Base-by-base conservation (phyloP, 345 rosid species). In the Melaleuca quinquenervia region DNA sequence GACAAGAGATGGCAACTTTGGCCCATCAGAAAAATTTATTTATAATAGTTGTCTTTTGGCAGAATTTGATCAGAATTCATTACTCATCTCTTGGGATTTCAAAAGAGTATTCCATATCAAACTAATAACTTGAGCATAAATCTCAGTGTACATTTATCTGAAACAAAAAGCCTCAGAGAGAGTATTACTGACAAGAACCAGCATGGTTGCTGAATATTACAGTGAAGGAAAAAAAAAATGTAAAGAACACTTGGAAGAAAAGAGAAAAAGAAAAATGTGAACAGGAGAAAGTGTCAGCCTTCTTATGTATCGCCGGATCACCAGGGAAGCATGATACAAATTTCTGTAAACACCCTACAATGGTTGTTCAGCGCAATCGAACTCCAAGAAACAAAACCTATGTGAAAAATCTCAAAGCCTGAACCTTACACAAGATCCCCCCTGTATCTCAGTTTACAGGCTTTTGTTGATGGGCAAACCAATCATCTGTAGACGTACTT, bases 401-500 rank as follows among this genome's bases (percentile, higher is more conserved):
- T 70, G 48, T 36, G 48, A 70, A 70, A 64, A 70, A 70, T 70
- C 44, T 70, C 14, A 70, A 41, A 70, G 80, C 80, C 48, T 70
- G 80, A 70, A 20, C 48, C 80, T 70, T 70, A 48, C 80, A 18
- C 48, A 36, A 70, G 80, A 70, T 36, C 20, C 24, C 80, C 78
- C 14, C 80, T 36, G 48, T 36, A 70, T 70, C 80, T 70, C 48
- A 7, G 36, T 10, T 70, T 70, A 18, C 14, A 6, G 80, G 80
- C 80, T 70, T 70, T 70, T 12, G 4, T 70, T 32, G 80, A 70
- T 32, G 80, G 80, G 85, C 88, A 80, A 86, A 88, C 88, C 88
- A 85, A 90, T 89, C 87, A 86, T 90, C 87, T 85, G 87, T 89
- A 88, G 85, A 88, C 84, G 82, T 70, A 53, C 51, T 82, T 75